Conservation (phyloP, 2,329 filamentous ascomycete genomes). For the Didymella pomorum region DNA sequence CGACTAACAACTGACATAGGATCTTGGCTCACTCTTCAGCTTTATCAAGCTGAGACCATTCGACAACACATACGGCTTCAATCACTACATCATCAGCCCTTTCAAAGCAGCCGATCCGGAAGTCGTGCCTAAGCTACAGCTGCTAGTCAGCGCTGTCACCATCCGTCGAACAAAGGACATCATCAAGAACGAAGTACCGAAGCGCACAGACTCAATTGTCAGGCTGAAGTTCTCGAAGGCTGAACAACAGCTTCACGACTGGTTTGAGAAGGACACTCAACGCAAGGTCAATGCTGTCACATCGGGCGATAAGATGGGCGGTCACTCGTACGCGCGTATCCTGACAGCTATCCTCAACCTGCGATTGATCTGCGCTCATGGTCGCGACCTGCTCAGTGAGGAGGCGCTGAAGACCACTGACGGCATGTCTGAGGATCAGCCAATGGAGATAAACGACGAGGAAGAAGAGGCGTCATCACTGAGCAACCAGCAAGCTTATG, state of each 20-base stretch:
- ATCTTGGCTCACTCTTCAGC: constrained; percentile 84
- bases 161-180: constrained; percentile 88
- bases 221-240: constrained; percentile 77
- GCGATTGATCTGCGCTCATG: constrained; percentile 90
- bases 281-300: constrained; percentile 81
- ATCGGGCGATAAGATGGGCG: constrained; percentile 71
- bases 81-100: constrained; percentile 79
- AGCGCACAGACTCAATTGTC: constrained; percentile 74
- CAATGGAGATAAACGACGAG: constrained; percentile 88
- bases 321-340: constrained; percentile 92
- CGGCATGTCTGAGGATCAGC: constrained; percentile 81
- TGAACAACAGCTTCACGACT: constrained; percentile 80
- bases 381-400: constrained; percentile 86
- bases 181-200: constrained; percentile 70
- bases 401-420: constrained; percentile 82
- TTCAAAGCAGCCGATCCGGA: constrained; percentile 88
- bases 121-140: constrained; percentile 82
- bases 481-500: constrained; percentile 77
- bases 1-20: constrained; percentile 47
- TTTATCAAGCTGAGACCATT: constrained; percentile 89
- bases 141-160: constrained; percentile 94
- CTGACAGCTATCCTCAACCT: constrained; percentile 89
- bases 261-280: constrained; percentile 82
- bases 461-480: constrained; percentile 68
- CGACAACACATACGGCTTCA: constrained; percentile 77